Base-by-base conservation (phyloP, 495 filamentous ascomycete species). In the Aspergillus sclerotiicarbonarius region DNA sequence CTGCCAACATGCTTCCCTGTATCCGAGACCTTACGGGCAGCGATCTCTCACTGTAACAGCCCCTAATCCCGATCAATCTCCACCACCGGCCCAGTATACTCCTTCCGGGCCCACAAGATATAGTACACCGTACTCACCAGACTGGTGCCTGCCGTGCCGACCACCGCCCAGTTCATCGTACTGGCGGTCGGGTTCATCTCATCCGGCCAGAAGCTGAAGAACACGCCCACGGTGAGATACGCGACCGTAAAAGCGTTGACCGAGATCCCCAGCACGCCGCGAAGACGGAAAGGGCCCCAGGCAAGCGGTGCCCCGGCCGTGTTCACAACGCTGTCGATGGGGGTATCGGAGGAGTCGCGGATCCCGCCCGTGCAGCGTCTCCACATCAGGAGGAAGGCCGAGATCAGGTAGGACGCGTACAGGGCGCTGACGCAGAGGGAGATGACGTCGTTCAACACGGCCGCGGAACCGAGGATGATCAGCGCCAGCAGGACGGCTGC, bases 221-320 rank as follows among this genome's bases (percentile, higher is more conserved):
- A 71, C 16, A 77, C 60, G 13, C 73, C 69, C 19, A 77, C 71
- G 15, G 61, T 61, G 9, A 72, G 70, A 48, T 71, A 77, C 5
- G 67, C 58, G 12, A 74, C 57, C 2, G 71, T 58, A 51, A 76
- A 73, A 3, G 62, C 57, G 43, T 83, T 83, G 56, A 80, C 70
- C 10, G 71, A 9, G 0, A 76, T 68, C 0, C 81, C 80, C 15
- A 74, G 61, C 8, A 74, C 63, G 4, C 77, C 80, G 1, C 73
- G 76, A 1, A 80, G 45, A 18, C 69, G 75, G 62, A 78, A 83
- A 0, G 78, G 76, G 13, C 81, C 81, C 80, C 79, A 83, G 16
- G 68, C 61, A 6, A 77, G 60, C 29, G 67, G 65, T 9, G 59
- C 61, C 4, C 63, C 65, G 18, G 65, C 59, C 0, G 62, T 55